Percentiles rank a stretch among this genome's conserved stretches.
phyloP scores from a whole-genome alignment of 331 rosid genomes.

The Malus hybrid region DNA sequence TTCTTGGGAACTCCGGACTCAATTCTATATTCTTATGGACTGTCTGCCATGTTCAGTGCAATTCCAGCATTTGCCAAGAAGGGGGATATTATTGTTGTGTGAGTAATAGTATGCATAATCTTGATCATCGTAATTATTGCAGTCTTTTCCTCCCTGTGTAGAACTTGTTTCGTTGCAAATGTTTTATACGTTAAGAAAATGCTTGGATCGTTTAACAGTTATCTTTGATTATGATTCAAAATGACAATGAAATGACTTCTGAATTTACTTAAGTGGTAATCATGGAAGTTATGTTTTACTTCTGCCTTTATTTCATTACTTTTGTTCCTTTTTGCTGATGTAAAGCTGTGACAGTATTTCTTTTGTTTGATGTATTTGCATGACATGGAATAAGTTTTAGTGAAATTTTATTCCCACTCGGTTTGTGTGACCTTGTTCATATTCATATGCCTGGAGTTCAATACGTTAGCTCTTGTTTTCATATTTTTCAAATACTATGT shows the following conservation, averaged over 20 bases:
- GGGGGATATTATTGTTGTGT: constrained; percentile 91
- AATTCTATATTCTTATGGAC: constrained; percentile 90
- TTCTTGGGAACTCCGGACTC: constrained; percentile 99
- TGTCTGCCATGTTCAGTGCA: constrained; percentile 98
- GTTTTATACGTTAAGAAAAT: neutral
- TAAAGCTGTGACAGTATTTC: too few species aligned
- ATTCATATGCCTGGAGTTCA: neutral
- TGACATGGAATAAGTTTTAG: neutral
- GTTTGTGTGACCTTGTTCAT: neutral
- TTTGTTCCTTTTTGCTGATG: too few species aligned
- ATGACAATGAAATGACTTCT: neutral
- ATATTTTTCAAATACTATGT: neutral
- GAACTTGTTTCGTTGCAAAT: neutral
- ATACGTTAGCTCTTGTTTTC: neutral
- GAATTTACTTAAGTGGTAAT: neutral
- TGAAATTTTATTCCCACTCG: constrained; percentile 3
- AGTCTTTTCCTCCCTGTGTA: neutral
- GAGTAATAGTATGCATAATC: constrained; percentile 32
- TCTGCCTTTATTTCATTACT: neutral
- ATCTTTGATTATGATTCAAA: neutral
- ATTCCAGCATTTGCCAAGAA: constrained; percentile 94
- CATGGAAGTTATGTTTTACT: neutral
- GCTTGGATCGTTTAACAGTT: neutral
- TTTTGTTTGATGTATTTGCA: neutral
- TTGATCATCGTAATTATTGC: neutral